These are phyloP conservation scores for Aspergillus saccharolyticus DNA, from an alignment of 495 filamentous ascomycete species.

Conservation along the genomic window DNA sequence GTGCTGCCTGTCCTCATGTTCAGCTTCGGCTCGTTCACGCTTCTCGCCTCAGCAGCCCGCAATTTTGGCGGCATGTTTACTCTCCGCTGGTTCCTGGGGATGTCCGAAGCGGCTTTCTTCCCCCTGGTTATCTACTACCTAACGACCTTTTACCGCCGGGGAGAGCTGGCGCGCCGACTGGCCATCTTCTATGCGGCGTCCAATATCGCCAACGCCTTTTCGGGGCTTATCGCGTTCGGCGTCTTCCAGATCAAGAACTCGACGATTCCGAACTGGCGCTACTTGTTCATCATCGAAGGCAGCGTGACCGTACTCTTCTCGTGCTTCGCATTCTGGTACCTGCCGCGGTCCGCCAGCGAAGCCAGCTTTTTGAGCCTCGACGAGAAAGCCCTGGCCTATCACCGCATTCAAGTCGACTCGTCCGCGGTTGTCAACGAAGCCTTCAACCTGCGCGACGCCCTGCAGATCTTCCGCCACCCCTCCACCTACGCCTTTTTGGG, in stretches of 20 bases:
- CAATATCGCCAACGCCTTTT: constrained; percentile 69
- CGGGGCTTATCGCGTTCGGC: constrained; percentile 68
- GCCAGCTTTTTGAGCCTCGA: constrained; percentile 58
- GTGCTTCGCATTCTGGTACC: constrained; percentile 64
- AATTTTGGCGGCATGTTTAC: constrained; percentile 66
- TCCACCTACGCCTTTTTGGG: constrained; percentile 58
- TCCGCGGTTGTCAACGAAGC: constrained; percentile 67
- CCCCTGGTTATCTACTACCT: constrained; percentile 60
- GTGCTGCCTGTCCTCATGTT: constrained; percentile 69
- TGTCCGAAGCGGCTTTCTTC: constrained; percentile 71
- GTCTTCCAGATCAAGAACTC: constrained; percentile 66
- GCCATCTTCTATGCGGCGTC: constrained; percentile 76
- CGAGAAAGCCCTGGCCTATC: constrained; percentile 66
- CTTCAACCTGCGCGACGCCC: constrained; percentile 59
- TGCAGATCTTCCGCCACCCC: constrained; percentile 59
- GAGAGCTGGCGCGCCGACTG: constrained; percentile 69
- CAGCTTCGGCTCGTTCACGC: constrained; percentile 56
- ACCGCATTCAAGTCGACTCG: constrained; percentile 69
- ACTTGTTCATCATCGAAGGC: constrained; percentile 76
- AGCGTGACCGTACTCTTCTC: constrained; percentile 57
- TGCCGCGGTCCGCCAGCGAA: constrained; percentile 58
- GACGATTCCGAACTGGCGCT: constrained; percentile 57
- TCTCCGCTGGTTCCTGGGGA: constrained; percentile 54
- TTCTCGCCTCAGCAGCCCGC: constrained; percentile 48
- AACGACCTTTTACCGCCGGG: constrained; percentile 66